A percentile compares a stretch with the other conserved stretches of the same genome.
These are phyloP conservation scores for Nemania bipapillata DNA, from an alignment of 2,329 filamentous ascomycete genomes.

Conservation along the genomic window DNA sequence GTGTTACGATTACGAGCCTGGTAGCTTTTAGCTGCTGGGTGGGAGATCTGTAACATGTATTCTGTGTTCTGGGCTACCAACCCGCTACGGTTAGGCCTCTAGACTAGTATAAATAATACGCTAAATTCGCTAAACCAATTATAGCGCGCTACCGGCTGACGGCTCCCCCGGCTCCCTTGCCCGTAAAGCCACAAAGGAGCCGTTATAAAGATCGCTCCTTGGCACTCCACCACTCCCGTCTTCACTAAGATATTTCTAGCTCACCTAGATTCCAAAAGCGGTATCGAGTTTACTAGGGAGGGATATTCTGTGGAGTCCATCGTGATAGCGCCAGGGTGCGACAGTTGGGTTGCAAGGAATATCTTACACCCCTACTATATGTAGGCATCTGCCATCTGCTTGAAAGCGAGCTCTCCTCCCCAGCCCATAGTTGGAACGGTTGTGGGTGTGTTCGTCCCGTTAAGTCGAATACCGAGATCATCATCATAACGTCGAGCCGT, in stretches of 20 bases:
- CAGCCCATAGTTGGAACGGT: constrained; percentile 10
- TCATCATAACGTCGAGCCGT: constrained; percentile 13
- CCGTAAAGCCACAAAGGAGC: no score
- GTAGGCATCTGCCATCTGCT: no score
- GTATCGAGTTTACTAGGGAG: background rate
- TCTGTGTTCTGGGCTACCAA: constrained; percentile 7
- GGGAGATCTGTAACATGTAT: background rate
- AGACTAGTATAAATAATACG: background rate
- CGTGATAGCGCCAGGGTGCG: constrained; percentile 15
- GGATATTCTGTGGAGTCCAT: constrained; percentile 9
- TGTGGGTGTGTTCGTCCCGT: constrained; percentile 4
- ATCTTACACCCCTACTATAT: constrained; percentile 17
- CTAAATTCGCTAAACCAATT: background rate
- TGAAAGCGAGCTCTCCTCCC: constrained; percentile 13
- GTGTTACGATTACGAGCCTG: background rate
- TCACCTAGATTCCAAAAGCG: constrained; percentile 12
- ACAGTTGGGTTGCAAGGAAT: constrained; percentile 18
- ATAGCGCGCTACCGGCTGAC: background rate
- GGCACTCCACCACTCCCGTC: constrained; percentile 16
- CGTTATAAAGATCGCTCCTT: background rate
- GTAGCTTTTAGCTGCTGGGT: background rate
- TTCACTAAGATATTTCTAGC: constrained; percentile 27
- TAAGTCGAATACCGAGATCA: background rate
- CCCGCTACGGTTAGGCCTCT: background rate
- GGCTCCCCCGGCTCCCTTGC: background rate